phyloP scores from a whole-genome alignment of 148 eudicot species.

The Arbutus unedo region DNA sequence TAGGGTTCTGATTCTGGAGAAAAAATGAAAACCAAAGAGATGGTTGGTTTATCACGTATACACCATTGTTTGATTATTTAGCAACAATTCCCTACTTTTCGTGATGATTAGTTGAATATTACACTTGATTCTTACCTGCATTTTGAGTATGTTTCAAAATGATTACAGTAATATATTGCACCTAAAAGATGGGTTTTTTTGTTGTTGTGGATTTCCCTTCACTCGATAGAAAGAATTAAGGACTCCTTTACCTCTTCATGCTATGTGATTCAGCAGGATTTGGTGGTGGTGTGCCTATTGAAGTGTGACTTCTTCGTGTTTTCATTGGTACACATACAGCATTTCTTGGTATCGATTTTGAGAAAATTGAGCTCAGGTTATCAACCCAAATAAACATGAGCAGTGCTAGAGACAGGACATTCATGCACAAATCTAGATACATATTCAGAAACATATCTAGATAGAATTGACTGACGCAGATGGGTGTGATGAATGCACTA shows the following conservation, averaged over 20 bases:
- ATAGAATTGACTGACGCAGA: too few relatives aligned
- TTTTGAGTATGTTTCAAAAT: neutral
- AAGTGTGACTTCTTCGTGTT: neutral
- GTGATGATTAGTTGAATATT: neutral
- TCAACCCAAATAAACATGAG: neutral
- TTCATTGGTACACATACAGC: neutral
- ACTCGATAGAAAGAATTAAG: neutral
- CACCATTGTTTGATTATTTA: neutral
- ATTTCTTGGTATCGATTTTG: neutral
- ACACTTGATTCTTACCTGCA: neutral
- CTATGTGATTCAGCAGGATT: neutral
- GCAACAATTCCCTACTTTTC: neutral
- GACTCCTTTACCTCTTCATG: neutral
- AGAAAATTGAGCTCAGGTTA: neutral
- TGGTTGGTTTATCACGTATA: constrained; percentile 1
- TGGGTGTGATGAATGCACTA: too few relatives aligned
- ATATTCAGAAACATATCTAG: too few relatives aligned
- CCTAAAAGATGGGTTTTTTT: neutral
- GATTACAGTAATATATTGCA: neutral
- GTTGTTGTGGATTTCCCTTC: neutral
- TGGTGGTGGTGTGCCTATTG: neutral
- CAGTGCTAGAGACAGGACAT: neutral
- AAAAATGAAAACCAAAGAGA: neutral
- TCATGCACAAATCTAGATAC: too few relatives aligned
- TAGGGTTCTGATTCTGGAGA: constrained; percentile 15